phyloP scores from a whole-genome alignment of 139 green algal species.

The Marvania coccoides region DNA sequence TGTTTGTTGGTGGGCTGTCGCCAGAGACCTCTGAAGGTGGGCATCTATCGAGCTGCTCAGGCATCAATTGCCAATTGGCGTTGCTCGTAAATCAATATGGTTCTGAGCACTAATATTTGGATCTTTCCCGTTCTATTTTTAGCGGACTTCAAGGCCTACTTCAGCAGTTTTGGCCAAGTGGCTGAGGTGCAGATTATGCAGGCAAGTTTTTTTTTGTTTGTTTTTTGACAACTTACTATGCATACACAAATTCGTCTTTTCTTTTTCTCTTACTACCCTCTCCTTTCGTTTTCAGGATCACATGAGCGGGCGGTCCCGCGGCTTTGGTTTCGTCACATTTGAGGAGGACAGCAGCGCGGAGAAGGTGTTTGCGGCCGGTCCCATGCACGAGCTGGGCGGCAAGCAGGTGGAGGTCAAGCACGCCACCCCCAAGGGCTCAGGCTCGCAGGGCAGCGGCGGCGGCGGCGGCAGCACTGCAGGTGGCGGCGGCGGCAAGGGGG shows the following conservation, averaged over 20 bases:
- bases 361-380: constrained; percentile 49
- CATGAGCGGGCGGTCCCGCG: constrained; percentile 54
- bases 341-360: constrained; percentile 59
- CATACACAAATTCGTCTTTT: too few relatives aligned
- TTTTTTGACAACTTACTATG: too few relatives aligned
- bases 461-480: too few relatives aligned
- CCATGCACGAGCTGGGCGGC: constrained; percentile 63
- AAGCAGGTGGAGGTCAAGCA: constrained; percentile 76
- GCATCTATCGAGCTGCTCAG: neutral
- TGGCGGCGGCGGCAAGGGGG: too few relatives aligned
- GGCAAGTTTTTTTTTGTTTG: too few relatives aligned
- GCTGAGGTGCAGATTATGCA: constrained; percentile 72
- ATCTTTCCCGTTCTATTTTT: neutral
- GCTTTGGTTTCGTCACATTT: constrained; percentile 85
- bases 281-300: too few relatives aligned
- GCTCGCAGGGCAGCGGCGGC: constrained; percentile 22
- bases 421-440: constrained; percentile 69
- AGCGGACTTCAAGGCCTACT: constrained; percentile 56
- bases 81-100: neutral
- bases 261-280: too few relatives aligned
- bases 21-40: constrained; percentile 73
- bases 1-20: constrained; percentile 80
- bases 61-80: neutral
- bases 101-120: neutral
- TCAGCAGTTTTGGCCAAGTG: constrained; percentile 41